Conservation (phyloP, 2,329 filamentous ascomycete genomes). For the Neofusicoccum kwambonambiense region DNA sequence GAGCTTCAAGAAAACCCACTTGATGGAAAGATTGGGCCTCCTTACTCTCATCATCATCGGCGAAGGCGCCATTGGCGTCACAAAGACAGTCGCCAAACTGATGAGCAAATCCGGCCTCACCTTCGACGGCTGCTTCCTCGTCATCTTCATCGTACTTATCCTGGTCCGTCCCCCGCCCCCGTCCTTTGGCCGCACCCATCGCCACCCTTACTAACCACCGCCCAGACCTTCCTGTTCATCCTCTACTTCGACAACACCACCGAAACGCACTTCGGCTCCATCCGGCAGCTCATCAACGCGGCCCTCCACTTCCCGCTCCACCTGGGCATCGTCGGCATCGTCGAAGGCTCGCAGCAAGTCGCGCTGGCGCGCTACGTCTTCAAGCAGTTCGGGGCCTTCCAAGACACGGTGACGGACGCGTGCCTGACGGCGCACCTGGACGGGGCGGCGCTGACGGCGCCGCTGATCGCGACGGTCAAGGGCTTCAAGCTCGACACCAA, state of each 20-base stretch:
- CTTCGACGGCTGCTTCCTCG: conserved; percentile 34
- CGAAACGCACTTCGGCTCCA: conserved; percentile 32
- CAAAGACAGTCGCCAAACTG: conserved; percentile 44
- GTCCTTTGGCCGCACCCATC: too few species aligned
- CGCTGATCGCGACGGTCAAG: conserved; percentile 16
- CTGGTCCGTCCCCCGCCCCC: conserved; percentile 26
- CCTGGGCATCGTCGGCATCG: conserved; percentile 28
- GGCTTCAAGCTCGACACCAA: conserved; percentile 22
- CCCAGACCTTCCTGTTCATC: conserved; percentile 32
- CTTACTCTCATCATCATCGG: conserved; percentile 63
- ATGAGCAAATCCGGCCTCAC: conserved; percentile 32
- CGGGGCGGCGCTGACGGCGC: conserved; percentile 17
- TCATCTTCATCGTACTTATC: conserved; percentile 38
- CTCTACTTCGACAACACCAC: conserved; percentile 35
- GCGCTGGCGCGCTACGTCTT: conserved; percentile 21
- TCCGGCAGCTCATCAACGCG: conserved; percentile 34
- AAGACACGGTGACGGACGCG: neutral
- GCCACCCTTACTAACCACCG: neutral
- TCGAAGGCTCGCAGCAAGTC: conserved; percentile 29
- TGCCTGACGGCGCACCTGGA: conserved; percentile 15
- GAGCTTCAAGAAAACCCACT: conserved; percentile 57
- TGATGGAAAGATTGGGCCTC: conserved; percentile 58
- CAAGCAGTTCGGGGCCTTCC: neutral
- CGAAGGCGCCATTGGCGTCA: conserved; percentile 58
- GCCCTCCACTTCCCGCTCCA: conserved; percentile 35